Base-by-base conservation (phyloP, 1,139 yeast species). In the Geotrichum phurueaensis region DNA sequence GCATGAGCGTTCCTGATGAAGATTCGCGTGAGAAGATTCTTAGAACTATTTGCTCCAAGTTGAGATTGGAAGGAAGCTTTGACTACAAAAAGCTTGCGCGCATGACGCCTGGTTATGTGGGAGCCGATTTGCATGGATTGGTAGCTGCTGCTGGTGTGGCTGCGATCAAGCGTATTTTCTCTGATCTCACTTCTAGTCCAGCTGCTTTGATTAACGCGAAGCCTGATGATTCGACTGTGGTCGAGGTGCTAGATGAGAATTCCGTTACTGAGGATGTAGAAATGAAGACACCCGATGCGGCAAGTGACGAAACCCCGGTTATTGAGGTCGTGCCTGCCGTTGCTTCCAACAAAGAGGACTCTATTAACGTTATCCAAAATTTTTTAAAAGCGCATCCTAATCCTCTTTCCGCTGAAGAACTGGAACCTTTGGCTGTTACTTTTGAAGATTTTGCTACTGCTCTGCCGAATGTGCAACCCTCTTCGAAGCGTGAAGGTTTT, bases 401-500 rank as follows among this genome's bases (percentile, higher is more conserved):
- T 15, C 94, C 97, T 9, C 79, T 94, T 59, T 83, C 90, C 0
- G 78, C 80, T 0, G 87, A 85, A 52, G 96, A 94, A 71, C 78
- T 95, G 43, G 84, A 79, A 15, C 89, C 91, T 13, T 76, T 94
- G 57, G 79, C 87, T 1, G 92, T 94, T 58, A 85, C 82, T 1
- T 86, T 84, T 66, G 85, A 83, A 18, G 99, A 94, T 72, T 94
- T 95, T 71, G 67, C 88, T 53, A 79, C 82, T 6, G 98, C 98
- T 0, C 76, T 94, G 53, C 98, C 99, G 1, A 85, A 94, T 0
- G 88, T 94, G 48, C 99, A 95, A 75, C 99, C 99, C 15, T 90
- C 97, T 0, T 96, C 97, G 1, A 94, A 92, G 71, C 85, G 99
- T 73, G 99, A 94, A 78, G 99, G 99, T 0, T 95, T 94, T 75